Percentiles rank a stretch among this genome's conserved stretches.
Evolutionary conservation across 2,329 filamentous ascomycete genomes (phyloP).

Genomic region (Amesomyces nigricolor): DNA sequence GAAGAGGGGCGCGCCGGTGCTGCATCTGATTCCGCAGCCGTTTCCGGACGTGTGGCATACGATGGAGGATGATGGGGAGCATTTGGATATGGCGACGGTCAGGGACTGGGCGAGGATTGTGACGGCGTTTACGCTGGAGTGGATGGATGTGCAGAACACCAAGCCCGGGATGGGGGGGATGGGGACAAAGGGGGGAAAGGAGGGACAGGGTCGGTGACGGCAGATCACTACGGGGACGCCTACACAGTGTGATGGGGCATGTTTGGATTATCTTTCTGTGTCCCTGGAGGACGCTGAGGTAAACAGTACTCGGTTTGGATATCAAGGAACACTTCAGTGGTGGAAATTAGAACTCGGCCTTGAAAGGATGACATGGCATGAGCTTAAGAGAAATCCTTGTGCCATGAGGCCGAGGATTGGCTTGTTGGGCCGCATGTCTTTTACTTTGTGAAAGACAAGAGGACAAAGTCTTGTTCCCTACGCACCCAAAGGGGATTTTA

Average conservation of each 20-base stretch:
- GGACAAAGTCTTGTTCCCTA: too few relatives aligned
- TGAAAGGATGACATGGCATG: too few relatives aligned
- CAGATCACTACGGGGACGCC: not conserved
- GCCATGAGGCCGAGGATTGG: too few relatives aligned
- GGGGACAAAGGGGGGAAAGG: too few relatives aligned
- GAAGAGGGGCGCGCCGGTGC: constrained; percentile 74
- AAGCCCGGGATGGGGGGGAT: constrained; percentile 9
- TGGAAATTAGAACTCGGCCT: too few relatives aligned
- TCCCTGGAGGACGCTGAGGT: not conserved
- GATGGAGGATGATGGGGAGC: constrained; percentile 73
- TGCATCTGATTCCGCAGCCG: constrained; percentile 81
- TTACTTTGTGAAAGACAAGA: too few relatives aligned
- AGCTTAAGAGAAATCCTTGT: too few relatives aligned
- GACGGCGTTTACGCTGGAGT: constrained; percentile 80
- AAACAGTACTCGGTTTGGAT: constrained; percentile 6
- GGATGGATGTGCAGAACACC: constrained; percentile 65
- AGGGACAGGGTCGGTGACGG: too few relatives aligned
- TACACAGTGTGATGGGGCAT: not conserved
- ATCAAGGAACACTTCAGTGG: too few relatives aligned
- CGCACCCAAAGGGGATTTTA: too few relatives aligned
- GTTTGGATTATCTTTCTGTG: not conserved
- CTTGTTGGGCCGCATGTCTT: too few relatives aligned
- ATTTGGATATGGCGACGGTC: constrained; percentile 73
- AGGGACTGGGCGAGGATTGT: constrained; percentile 85
- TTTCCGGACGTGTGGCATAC: constrained; percentile 87